Conservation (phyloP, 345 rosid species). For the Diplotaxis tenuifolia region DNA sequence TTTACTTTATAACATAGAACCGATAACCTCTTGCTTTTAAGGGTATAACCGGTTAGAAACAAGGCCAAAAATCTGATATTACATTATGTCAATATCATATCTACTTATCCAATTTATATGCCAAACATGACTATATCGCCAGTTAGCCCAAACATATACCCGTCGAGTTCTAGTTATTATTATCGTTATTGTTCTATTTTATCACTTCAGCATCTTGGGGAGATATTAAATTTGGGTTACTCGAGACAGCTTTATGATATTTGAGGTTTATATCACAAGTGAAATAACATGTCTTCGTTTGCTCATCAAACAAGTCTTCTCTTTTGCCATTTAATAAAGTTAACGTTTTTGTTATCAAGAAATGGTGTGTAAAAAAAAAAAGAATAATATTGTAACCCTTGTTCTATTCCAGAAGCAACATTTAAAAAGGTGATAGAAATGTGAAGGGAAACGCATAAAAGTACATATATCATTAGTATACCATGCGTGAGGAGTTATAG, state of each 20-base stretch:
- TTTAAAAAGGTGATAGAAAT: neutral
- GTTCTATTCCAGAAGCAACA: neutral
- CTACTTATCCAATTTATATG: too few relatives aligned
- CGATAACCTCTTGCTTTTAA: too few relatives aligned
- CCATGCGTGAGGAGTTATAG: neutral
- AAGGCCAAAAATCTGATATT: too few relatives aligned
- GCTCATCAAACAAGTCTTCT: neutral
- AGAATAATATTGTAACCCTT: neutral
- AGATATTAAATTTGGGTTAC: neutral
- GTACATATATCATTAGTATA: neutral
- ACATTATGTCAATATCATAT: too few relatives aligned
- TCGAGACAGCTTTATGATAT: neutral
- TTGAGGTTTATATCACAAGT: neutral
- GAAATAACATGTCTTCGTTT: neutral
- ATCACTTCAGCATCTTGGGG: neutral
- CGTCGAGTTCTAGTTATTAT: too few relatives aligned
- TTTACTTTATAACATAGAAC: too few relatives aligned
- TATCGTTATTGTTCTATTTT: too few relatives aligned
- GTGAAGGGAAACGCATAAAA: neutral
- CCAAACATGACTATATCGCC: too few relatives aligned
- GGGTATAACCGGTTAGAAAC: too few relatives aligned
- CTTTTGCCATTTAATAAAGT: neutral
- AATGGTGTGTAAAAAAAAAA: neutral
- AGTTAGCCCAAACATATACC: too few relatives aligned
- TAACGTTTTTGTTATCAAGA: neutral